Percentiles rank a stretch among this genome's conserved stretches.
These are phyloP conservation scores for Aspergillus heteromorphus DNA, from an alignment of 495 filamentous ascomycete species.

Conservation along the genomic window DNA sequence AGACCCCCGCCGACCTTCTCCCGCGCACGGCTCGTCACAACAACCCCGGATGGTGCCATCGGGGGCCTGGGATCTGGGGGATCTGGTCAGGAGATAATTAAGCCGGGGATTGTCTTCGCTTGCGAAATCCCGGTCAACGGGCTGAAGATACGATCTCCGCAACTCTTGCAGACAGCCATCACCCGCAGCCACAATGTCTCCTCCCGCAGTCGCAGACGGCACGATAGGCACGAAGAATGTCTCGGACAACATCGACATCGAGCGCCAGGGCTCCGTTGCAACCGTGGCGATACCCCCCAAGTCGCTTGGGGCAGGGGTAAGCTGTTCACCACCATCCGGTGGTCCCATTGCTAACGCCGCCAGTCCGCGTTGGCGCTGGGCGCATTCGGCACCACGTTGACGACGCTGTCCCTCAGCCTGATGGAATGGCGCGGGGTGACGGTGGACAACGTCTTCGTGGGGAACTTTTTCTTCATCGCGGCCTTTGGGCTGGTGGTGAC, in stretches of 20 bases:
- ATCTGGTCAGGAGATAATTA: neutral
- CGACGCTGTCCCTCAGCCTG: constrained; percentile 41
- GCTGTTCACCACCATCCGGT: neutral
- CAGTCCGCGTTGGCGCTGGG: constrained; percentile 42
- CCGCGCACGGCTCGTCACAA: neutral
- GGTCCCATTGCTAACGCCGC: neutral
- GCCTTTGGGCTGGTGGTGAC: constrained; percentile 45
- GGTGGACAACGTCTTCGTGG: constrained; percentile 43
- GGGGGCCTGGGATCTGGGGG: neutral
- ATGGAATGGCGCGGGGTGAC: constrained; percentile 47
- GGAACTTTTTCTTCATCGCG: constrained; percentile 46
- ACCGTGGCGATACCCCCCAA: neutral
- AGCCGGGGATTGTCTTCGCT: neutral
- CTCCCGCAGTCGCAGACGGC: neutral
- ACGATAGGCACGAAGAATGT: neutral
- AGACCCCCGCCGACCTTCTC: neutral
- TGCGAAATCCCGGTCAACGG: neutral
- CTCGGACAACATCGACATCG: neutral
- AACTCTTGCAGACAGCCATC: neutral
- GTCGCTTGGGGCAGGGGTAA: neutral
- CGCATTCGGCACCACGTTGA: constrained; percentile 47
- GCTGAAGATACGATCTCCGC: neutral
- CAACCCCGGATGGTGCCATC: neutral
- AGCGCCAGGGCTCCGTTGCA: neutral
- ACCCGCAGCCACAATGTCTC: neutral